These are phyloP conservation scores for Conoideocrella luteorostrata DNA, from an alignment of 2,329 filamentous ascomycete species.

Conservation along the genomic window DNA sequence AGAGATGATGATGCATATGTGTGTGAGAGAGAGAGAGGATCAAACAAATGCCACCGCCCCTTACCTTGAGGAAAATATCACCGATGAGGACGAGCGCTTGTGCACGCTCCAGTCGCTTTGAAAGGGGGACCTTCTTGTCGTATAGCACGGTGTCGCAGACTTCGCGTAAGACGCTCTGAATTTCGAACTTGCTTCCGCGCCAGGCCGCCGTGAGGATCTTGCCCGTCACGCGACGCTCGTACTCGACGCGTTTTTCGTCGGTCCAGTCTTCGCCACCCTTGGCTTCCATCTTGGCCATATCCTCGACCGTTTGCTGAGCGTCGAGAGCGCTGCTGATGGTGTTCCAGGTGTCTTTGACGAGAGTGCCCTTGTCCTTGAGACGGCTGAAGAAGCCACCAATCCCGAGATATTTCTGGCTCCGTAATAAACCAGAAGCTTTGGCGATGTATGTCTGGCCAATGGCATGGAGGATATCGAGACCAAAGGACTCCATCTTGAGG, in stretches of 20 bases:
- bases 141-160: constrained; percentile 87
- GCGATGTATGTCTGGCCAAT: constrained; percentile 86
- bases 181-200: constrained; percentile 95
- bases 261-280: constrained; percentile 96
- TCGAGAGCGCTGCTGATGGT: constrained; percentile 95
- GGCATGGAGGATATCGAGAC: constrained; percentile 90
- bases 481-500: constrained; percentile 98
- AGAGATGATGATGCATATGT: too few species aligned
- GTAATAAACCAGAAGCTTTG: constrained; percentile 82
- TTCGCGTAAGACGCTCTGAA: constrained; percentile 89
- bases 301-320: constrained; percentile 96
- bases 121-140: constrained; percentile 67
- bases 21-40: background rate
- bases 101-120: constrained; percentile 85
- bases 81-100: constrained; percentile 84
- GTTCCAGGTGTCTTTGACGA: constrained; percentile 98
- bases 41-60: constrained; percentile 15
- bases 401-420: constrained; percentile 94
- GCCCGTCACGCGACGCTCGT: constrained; percentile 90
- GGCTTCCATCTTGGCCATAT: constrained; percentile 96
- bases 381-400: constrained; percentile 92
- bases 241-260: constrained; percentile 92
- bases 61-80: constrained; percentile 81
- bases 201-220: constrained; percentile 97
- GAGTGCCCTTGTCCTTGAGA: constrained; percentile 90